These are phyloP conservation scores for Phalaenopsis hybrid DNA, from an alignment of 116 monocot genomes.

Conservation along the genomic window DNA sequence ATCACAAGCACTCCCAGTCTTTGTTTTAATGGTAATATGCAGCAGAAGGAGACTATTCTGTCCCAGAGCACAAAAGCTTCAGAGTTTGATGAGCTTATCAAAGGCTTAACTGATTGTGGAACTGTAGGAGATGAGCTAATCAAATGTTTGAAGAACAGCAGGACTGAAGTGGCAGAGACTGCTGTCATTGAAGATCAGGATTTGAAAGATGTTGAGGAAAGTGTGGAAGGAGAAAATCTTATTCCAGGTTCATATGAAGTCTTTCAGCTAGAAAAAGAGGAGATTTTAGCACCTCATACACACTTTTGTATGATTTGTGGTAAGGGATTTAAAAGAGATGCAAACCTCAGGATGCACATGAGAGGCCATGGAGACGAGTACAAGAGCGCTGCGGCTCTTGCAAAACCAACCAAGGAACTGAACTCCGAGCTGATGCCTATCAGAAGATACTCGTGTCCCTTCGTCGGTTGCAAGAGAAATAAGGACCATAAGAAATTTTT, in stretches of 20 bases:
- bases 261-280: slow-evolving; percentile 16
- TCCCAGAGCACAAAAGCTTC: slow-evolving; percentile 15
- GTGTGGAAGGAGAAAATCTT: slow-evolving; percentile 44
- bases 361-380: slow-evolving; percentile 90
- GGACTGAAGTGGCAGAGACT: slow-evolving; percentile 16
- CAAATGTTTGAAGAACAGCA: neutral
- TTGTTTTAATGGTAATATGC: slow-evolving; percentile 8
- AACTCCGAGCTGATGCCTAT: slow-evolving; percentile 9
- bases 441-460: slow-evolving; percentile 62
- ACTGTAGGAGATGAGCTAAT: slow-evolving; percentile 2
- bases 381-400: slow-evolving; percentile 59
- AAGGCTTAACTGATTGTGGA: slow-evolving; percentile 11
- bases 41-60: slow-evolving; percentile 10
- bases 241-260: slow-evolving; percentile 36
- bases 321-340: slow-evolving; percentile 86
- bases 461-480: slow-evolving; percentile 67
- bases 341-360: slow-evolving; percentile 92
- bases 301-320: slow-evolving; percentile 79
- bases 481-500: slow-evolving; percentile 68
- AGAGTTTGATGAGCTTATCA: slow-evolving; percentile 32
- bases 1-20: slow-evolving; percentile 15
- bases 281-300: slow-evolving; percentile 44
- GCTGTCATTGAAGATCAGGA: slow-evolving; percentile 34
- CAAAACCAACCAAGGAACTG: slow-evolving; percentile 44
- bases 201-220: slow-evolving; percentile 42